phyloP scores from a whole-genome alignment of 305 asterid species.

The Fraxinus greggii region DNA sequence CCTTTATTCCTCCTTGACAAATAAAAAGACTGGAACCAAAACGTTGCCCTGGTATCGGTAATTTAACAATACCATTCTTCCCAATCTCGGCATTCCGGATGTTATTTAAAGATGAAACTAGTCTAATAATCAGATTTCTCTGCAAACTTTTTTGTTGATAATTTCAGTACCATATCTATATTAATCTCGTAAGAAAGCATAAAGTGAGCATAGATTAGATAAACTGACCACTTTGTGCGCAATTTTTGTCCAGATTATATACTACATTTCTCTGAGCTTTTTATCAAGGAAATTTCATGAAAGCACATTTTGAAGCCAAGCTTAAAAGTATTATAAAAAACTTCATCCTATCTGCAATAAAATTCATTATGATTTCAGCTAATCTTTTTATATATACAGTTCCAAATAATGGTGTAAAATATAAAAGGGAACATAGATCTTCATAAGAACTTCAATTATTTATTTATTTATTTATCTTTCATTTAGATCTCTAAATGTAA shows the following conservation, averaged over 20 bases:
- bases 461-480: background rate
- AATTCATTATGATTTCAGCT: background rate
- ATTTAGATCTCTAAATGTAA: background rate
- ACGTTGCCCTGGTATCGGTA: background rate
- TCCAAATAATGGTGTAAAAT: background rate
- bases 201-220: background rate
- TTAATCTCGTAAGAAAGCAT: constrained; percentile 1
- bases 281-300: background rate
- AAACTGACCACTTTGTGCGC: background rate
- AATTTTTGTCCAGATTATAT: background rate
- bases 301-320: background rate
- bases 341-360: background rate
- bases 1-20: constrained; percentile 12
- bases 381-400: background rate
- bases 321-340: background rate
- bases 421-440: background rate
- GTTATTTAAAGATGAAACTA: background rate
- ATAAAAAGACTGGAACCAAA: background rate
- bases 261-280: background rate
- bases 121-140: background rate
- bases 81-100: background rate
- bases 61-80: constrained; percentile 2
- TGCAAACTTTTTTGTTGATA: background rate
- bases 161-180: background rate
- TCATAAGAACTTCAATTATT: background rate